A percentile compares a stretch with the other conserved stretches of the same genome.
These are phyloP conservation scores for Ceratocystis huliohia DNA, from an alignment of 2,329 filamentous ascomycete genomes.

Conservation along the genomic window DNA sequence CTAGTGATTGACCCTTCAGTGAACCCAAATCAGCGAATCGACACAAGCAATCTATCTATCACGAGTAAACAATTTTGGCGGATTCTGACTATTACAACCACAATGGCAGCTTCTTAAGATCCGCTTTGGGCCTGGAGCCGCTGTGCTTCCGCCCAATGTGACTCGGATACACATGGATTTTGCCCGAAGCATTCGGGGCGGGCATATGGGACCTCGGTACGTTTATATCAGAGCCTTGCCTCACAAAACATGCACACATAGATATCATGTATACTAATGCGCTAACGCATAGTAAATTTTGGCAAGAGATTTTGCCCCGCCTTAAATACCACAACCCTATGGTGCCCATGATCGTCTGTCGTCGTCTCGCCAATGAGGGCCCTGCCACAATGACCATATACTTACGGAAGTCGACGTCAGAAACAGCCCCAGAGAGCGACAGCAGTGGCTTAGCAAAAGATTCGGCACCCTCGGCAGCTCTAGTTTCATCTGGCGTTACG, in stretches of 20 bases:
- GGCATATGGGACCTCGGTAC: conserved; percentile 63
- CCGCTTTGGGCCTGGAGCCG: conserved; percentile 70
- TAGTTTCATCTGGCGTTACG: conserved; percentile 36
- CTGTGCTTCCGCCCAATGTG: conserved; percentile 63
- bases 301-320: conserved; percentile 66
- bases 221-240: conserved; percentile 22
- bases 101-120: conserved; percentile 54
- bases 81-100: conserved; percentile 20
- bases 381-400: conserved; percentile 54
- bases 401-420: conserved; percentile 34
- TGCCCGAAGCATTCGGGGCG: conserved; percentile 45
- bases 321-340: conserved; percentile 91
- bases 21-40: not conserved
- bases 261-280: conserved; percentile 20
- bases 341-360: conserved; percentile 69
- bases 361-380: conserved; percentile 43
- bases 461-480: conserved; percentile 29
- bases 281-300: conserved; percentile 61
- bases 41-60: not conserved
- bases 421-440: conserved; percentile 18
- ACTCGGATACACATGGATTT: conserved; percentile 66
- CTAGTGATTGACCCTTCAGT: no score
- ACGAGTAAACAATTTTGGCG: not conserved
- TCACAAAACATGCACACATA: conserved; percentile 22
- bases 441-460: conserved; percentile 22